Evolutionary conservation across 495 filamentous ascomycete species (phyloP), one percentile per base, ranked within the genome.

Genomic region (Penicillium odoratum): DNA sequence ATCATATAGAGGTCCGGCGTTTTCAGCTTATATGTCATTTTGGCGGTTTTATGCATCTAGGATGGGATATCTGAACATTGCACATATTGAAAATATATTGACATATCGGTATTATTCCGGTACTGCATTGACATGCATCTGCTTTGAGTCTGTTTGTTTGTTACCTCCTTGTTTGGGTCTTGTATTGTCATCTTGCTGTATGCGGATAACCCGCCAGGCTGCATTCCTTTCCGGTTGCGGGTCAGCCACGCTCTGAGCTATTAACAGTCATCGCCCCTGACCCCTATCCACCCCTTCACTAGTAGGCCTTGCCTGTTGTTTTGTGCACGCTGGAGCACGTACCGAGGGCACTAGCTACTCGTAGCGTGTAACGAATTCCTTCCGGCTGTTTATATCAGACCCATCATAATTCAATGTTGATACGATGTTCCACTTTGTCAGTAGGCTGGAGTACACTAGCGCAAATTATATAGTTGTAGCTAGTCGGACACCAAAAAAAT

Each of bases 1-100:
- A 55, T 55, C 9, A 13, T 33, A 45, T 57, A 63, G 56, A 63
- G 47, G 31, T 48, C 31, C 30, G 55, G 33, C 42, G 15, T 40
- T 50, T 15, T 51, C 15, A 15, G 38, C 38, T 5, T 38, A 33
- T 33, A 13, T 15, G 38, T 40, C 38, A 40, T 16, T 40, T 40
- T 40, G 38, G 38, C 7, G 13, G 38, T 16, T 6, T 40, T 7
- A 40, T 10, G 9, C 38, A n/a, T 40, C 13, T 48, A 38, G 28
- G 13, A 8, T 51, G 18, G 28, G 46, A 34, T 26, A 18, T 28
- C 28, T 45, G 40, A 11, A 40, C 34, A 51, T 56, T 45, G 40
- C 7, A 40, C 34, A 51, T 56, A 44, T 42, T 47, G 38, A 7
- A 33, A 40, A 16, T 7, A 40, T 16, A 1, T 5, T n/a, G n/a